A percentile compares a stretch with the other conserved stretches of the same genome.
These are phyloP conservation scores for Diaporthe capsici DNA, from an alignment of 2,329 filamentous ascomycete genomes.

Conservation along the genomic window DNA sequence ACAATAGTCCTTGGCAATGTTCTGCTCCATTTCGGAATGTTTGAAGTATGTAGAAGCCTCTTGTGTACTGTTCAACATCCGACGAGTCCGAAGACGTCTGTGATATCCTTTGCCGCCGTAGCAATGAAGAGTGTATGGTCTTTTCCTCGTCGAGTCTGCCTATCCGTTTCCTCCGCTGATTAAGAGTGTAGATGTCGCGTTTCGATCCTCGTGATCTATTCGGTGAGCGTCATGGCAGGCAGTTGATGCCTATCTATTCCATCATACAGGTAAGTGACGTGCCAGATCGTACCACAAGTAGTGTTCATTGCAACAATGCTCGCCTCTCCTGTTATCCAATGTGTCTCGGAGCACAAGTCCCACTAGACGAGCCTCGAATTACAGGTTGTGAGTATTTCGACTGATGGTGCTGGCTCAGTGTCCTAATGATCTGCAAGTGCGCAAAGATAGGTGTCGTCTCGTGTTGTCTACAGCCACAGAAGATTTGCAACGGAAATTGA, in stretches of 20 bases:
- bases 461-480: background rate
- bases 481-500: background rate
- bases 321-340: background rate
- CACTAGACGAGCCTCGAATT: background rate
- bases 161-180: background rate
- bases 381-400: background rate
- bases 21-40: too few species aligned
- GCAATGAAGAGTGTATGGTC: background rate
- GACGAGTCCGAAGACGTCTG: background rate
- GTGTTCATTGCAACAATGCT: background rate
- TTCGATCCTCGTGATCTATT: background rate
- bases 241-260: background rate
- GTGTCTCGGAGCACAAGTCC: background rate
- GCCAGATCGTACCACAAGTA: background rate
- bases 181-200: background rate
- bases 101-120: background rate
- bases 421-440: background rate
- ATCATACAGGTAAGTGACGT: background rate
- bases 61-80: background rate
- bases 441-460: background rate
- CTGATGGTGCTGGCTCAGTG: background rate
- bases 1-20: background rate
- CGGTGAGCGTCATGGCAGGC: background rate
- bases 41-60: background rate
- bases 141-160: too few species aligned